Percentiles rank a stretch among this genome's conserved stretches.
These are phyloP conservation scores for Selaginella tamariscina DNA, from an alignment of 75 land plant species.

Conservation along the genomic window DNA sequence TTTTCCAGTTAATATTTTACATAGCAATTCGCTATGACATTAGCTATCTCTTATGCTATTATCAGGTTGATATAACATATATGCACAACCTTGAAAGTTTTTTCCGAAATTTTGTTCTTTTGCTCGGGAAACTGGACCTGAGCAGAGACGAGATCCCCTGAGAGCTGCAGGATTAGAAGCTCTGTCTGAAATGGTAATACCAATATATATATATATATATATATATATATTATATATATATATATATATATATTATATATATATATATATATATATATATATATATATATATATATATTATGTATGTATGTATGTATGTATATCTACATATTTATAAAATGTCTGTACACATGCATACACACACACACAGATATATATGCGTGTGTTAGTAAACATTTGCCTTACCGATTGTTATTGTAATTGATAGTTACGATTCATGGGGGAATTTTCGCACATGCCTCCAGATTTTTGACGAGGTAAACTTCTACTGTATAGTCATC, in stretches of 20 bases:
- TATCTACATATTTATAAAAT: too few species aligned
- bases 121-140: constrained; percentile 56
- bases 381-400: not conserved
- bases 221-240: too few species aligned
- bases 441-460: constrained; percentile 76
- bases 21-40: too few species aligned
- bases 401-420: not conserved
- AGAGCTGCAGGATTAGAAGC: constrained; percentile 72
- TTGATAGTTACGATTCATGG: constrained; percentile 83
- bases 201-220: not conserved
- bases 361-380: not conserved
- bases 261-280: too few species aligned
- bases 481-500: constrained; percentile 9
- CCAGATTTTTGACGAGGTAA: constrained; percentile 78
- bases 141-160: constrained; percentile 27
- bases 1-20: too few species aligned
- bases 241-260: too few species aligned
- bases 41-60: not conserved
- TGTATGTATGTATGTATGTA: too few species aligned
- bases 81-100: constrained; percentile 75
- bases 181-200: constrained; percentile 70
- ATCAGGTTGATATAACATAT: constrained; percentile 77
- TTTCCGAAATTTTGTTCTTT: constrained; percentile 66
- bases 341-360: too few species aligned
- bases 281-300: too few species aligned